These are phyloP conservation scores for Monosporascus cannonballus DNA, from an alignment of 2,329 filamentous ascomycete species.

Conservation along the genomic window DNA sequence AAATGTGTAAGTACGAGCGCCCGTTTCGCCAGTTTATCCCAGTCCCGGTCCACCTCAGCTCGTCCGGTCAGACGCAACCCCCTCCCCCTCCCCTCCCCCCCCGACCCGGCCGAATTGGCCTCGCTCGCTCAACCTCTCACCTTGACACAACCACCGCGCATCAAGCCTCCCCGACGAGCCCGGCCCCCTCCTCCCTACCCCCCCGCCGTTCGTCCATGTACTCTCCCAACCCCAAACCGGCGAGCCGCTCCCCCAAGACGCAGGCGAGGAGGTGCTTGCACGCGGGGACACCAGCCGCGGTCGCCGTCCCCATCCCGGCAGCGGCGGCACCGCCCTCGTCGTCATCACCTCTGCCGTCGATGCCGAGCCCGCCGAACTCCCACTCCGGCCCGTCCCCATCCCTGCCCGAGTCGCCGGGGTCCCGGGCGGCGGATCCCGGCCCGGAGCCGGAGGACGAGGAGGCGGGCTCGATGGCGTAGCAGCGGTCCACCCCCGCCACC, in stretches of 20 bases:
- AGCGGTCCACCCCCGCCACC: too few species aligned
- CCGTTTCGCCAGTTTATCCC: too few species aligned
- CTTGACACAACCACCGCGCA: not conserved
- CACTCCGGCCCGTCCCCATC: constrained; percentile 1
- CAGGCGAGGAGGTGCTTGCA: constrained; percentile 92
- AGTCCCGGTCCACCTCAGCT: too few species aligned
- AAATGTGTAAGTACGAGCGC: too few species aligned
- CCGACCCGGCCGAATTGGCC: too few species aligned
- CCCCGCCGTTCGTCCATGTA: constrained; percentile 51
- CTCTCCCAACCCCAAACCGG: constrained; percentile 41
- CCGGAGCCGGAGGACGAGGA: too few species aligned
- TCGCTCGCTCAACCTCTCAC: not conserved
- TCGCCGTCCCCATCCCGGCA: not conserved
- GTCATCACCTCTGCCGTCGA: constrained; percentile 25
- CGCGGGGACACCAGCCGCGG: constrained; percentile 40
- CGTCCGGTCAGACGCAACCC: not conserved
- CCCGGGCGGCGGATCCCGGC: too few species aligned
- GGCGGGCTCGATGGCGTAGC: too few species aligned
- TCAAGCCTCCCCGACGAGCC: constrained; percentile 49
- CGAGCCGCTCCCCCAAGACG: constrained; percentile 64
- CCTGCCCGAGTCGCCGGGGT: too few species aligned
- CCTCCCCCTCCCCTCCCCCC: too few species aligned
- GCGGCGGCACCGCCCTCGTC: constrained; percentile 14
- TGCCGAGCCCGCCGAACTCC: constrained; percentile 25
- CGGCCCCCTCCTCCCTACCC: constrained; percentile 63